phyloP scores from a whole-genome alignment of 1,284 basidiomycete genomes.

The Baeospora myosura region DNA sequence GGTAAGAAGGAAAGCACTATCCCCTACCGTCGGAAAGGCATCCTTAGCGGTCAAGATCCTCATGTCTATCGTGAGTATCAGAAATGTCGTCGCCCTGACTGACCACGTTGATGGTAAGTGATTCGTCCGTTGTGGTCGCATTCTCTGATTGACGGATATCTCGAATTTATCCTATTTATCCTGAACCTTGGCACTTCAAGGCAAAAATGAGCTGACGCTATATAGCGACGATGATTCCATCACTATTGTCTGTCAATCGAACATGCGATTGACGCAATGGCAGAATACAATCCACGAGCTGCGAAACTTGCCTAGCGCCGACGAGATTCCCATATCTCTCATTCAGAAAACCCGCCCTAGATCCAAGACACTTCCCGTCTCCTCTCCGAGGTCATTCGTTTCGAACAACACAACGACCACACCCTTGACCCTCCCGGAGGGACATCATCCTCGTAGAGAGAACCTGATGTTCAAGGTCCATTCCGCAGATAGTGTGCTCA shows the following conservation, averaged over 20 bases:
- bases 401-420: too few relatives aligned
- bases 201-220: slow-evolving; percentile 1
- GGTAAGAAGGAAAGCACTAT: slow-evolving; percentile 9
- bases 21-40: too few relatives aligned
- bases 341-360: too few relatives aligned
- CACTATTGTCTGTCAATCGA: background rate
- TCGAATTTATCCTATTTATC: too few relatives aligned
- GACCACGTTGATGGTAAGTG: background rate
- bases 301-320: background rate
- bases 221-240: background rate
- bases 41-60: too few relatives aligned
- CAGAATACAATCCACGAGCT: background rate
- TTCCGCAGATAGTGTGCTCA: slow-evolving; percentile 4
- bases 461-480: slow-evolving; percentile 5
- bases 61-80: background rate
- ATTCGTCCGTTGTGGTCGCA: background rate
- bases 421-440: too few relatives aligned
- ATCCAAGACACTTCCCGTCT: too few relatives aligned
- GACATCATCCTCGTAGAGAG: too few relatives aligned
- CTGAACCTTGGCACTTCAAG: background rate
- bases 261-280: slow-evolving; percentile 1
- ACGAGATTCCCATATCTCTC: too few relatives aligned
- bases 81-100: too few relatives aligned
- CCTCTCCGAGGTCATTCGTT: too few relatives aligned
- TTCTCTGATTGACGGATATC: too few relatives aligned